These are phyloP conservation scores for Monilinia polystroma DNA, from an alignment of 2,329 filamentous ascomycete species.

Conservation along the genomic window DNA sequence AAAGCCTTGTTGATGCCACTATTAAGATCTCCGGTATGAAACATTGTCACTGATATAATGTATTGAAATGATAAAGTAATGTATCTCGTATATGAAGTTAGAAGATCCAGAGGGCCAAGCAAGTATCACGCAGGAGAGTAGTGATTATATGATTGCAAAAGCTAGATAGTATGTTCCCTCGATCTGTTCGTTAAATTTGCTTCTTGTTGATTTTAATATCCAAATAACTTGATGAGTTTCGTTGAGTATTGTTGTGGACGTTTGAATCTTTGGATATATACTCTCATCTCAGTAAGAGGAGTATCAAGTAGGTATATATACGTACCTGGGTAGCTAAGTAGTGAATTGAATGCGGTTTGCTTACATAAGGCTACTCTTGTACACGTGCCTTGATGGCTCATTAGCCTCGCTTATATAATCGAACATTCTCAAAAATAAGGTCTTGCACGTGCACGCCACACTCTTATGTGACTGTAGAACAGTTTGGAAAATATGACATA, in stretches of 20 bases:
- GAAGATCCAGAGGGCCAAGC: background rate
- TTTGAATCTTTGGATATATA: no score
- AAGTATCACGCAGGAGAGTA: background rate
- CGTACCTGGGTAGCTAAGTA: no score
- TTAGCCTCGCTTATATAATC: conserved; percentile 2
- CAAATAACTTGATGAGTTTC: background rate
- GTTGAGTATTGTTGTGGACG: no score
- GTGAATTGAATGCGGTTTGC: no score
- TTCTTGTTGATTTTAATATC: background rate
- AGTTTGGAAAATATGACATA: background rate
- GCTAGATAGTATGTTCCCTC: background rate
- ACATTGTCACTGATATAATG: conserved; percentile 54
- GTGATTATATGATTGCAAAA: background rate
- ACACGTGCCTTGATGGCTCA: background rate
- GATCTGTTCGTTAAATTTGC: background rate
- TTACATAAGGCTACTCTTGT: no score
- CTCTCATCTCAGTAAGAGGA: no score
- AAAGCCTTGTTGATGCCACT: conserved; percentile 77
- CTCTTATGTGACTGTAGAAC: background rate
- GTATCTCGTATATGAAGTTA: background rate
- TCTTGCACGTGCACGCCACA: conserved; percentile 11
- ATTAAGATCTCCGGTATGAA: conserved; percentile 77
- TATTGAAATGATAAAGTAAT: background rate
- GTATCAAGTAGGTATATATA: no score
- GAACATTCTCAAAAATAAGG: background rate